A percentile compares a stretch with the other conserved stretches of the same genome.
Evolutionary conservation across 768 basidiomycete genomes (phyloP).

Genomic region (Hericium erinaceus): DNA sequence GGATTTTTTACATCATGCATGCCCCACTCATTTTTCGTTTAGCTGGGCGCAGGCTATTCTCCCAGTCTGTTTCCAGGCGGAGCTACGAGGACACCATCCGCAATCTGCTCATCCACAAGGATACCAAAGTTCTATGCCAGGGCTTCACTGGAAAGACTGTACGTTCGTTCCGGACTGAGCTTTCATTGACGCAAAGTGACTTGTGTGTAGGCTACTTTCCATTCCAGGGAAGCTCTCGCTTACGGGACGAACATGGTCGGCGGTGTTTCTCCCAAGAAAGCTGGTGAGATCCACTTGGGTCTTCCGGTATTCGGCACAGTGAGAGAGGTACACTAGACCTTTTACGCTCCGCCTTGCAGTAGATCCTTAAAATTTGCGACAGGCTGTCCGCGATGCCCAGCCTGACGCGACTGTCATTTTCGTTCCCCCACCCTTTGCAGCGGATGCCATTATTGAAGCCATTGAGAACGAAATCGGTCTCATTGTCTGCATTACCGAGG

Average conservation of each 20-base stretch:
- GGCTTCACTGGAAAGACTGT: conserved; percentile 95
- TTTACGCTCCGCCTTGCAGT: conserved; percentile 3
- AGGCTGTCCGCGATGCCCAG: conserved; percentile 80
- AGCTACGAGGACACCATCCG: conserved; percentile 84
- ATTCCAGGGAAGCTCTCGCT: conserved; percentile 84
- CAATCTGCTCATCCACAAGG: conserved; percentile 88
- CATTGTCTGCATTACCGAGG: conserved; percentile 98
- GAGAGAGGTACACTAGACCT: conserved; percentile 51
- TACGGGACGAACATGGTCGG: conserved; percentile 98
- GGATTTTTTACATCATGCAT: background rate
- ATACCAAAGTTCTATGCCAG: conserved; percentile 89
- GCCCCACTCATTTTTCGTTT: background rate
- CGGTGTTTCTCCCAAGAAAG: conserved; percentile 94
- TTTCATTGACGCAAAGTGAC: background rate
- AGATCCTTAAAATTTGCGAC: conserved; percentile 4
- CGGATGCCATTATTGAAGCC: conserved; percentile 96
- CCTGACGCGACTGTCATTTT: conserved; percentile 97
- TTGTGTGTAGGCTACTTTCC: conserved; percentile 82
- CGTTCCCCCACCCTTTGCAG: conserved; percentile 93
- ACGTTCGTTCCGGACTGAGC: background rate
- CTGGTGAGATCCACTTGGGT: conserved; percentile 90
- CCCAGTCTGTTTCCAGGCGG: conserved; percentile 60
- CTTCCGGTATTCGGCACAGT: conserved; percentile 92
- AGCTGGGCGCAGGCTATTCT: conserved; percentile 75
- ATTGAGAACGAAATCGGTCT: conserved; percentile 97